Evolutionary conservation across 176 grass and related monocot species (phyloP).

Genomic region (Melocanna baccifera): DNA sequence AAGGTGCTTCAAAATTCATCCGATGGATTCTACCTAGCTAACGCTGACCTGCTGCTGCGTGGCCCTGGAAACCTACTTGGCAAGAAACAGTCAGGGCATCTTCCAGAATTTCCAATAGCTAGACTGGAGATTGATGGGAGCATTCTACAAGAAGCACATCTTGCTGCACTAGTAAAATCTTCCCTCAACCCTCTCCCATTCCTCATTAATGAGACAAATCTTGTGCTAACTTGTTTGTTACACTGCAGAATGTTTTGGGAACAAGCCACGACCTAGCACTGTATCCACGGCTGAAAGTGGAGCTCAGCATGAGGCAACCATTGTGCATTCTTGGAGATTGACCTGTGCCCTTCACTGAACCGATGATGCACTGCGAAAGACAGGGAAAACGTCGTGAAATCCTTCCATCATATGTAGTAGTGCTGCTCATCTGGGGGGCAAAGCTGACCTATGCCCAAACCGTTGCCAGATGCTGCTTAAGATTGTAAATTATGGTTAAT

Average conservation of each 20-base stretch:
- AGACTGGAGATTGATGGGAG: slow-evolving; percentile 89
- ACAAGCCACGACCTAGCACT: slow-evolving; percentile 63
- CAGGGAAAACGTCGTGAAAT: not conserved
- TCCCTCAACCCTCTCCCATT: not conserved
- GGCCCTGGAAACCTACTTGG: slow-evolving; percentile 87
- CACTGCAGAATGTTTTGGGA: slow-evolving; percentile 70
- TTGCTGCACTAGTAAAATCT: slow-evolving; percentile 68
- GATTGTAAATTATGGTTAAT: not conserved
- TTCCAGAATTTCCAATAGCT: slow-evolving; percentile 93
- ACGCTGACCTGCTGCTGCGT: slow-evolving; percentile 75
- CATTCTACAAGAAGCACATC: slow-evolving; percentile 79
- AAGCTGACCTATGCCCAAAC: slow-evolving; percentile 27
- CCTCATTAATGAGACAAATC: not conserved
- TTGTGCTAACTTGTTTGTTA: slow-evolving; percentile 15
- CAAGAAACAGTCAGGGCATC: slow-evolving; percentile 91
- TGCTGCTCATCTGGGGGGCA: not conserved
- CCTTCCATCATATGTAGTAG: not conserved
- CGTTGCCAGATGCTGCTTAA: not conserved
- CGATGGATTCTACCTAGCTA: slow-evolving; percentile 83
- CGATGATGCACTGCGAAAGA: not conserved
- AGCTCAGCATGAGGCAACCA: slow-evolving; percentile 97
- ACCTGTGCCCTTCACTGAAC: not conserved
- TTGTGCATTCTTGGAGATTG: slow-evolving; percentile 86
- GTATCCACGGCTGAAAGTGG: slow-evolving; percentile 65
- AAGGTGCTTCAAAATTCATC: slow-evolving; percentile 80